These are phyloP conservation scores for Sporothrix curviconia DNA, from an alignment of 2,329 filamentous ascomycete species.

Conservation along the genomic window DNA sequence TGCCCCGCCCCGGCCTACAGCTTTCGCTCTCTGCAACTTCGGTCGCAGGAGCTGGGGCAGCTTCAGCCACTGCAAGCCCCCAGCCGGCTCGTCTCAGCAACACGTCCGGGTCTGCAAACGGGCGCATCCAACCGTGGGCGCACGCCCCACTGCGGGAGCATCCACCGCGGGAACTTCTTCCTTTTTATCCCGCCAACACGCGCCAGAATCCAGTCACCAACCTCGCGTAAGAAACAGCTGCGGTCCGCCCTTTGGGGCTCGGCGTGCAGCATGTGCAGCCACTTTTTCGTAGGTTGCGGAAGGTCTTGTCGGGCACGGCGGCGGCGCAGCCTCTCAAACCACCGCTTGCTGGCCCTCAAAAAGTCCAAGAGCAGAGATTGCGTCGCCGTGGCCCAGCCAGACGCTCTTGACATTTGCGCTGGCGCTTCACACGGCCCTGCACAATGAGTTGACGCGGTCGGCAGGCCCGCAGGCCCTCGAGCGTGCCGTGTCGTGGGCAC, in stretches of 20 bases:
- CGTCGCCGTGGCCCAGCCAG: constrained; percentile 71
- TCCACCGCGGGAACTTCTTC: not conserved
- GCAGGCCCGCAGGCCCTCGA: constrained; percentile 70
- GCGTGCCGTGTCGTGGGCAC: constrained; percentile 76
- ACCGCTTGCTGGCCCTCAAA: constrained; percentile 57
- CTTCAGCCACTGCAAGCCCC: not conserved
- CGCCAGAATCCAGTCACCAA: constrained; percentile 60
- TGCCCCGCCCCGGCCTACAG: no score
- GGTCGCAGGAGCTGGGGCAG: not conserved
- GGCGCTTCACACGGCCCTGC: constrained; percentile 46
- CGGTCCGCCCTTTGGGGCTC: constrained; percentile 44
- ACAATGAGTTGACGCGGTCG: constrained; percentile 61
- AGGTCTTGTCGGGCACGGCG: constrained; percentile 58
- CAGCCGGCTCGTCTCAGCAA: no score
- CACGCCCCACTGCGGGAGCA: not conserved
- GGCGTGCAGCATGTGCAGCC: constrained; percentile 67
- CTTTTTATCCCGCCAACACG: constrained; percentile 23
- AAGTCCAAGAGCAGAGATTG: constrained; percentile 65
- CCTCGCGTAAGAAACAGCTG: constrained; percentile 51
- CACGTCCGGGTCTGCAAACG: not conserved
- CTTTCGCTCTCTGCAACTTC: constrained; percentile 6
- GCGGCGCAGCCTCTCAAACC: constrained; percentile 48
- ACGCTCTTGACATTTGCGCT: constrained; percentile 54
- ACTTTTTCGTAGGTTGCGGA: constrained; percentile 70
- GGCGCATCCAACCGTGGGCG: no score